Evolutionary conservation across 352 stramenopile genomes (phyloP).

Genomic region (Pythium biforme): DNA sequence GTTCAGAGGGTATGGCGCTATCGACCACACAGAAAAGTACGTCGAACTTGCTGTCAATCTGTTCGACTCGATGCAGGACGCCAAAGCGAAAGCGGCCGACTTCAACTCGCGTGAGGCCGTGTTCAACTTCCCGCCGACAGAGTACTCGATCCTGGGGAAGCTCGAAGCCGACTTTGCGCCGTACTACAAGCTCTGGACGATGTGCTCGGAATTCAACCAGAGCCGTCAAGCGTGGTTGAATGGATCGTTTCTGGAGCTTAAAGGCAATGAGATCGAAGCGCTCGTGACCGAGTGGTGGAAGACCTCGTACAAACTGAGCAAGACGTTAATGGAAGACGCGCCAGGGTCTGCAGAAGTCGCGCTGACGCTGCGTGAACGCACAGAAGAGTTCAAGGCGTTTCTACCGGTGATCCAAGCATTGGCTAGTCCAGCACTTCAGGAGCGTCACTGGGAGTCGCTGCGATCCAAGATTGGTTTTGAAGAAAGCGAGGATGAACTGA

Average conservation of each 20-base stretch:
- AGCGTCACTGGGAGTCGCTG: constrained; percentile 91
- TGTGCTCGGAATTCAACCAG: constrained; percentile 93
- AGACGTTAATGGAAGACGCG: constrained; percentile 85
- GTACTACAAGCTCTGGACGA: constrained; percentile 95
- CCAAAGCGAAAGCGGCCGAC: constrained; percentile 87
- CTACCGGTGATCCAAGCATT: constrained; percentile 92
- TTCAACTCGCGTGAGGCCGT: constrained; percentile 93
- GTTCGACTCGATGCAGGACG: constrained; percentile 90
- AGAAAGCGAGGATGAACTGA: constrained; percentile 84
- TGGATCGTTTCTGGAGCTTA: constrained; percentile 89
- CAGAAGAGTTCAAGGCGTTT: constrained; percentile 90
- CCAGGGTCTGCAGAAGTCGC: constrained; percentile 88
- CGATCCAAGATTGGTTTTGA: constrained; percentile 89
- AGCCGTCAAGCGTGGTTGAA: constrained; percentile 92
- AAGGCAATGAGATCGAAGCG: constrained; percentile 85
- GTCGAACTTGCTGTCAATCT: constrained; percentile 84
- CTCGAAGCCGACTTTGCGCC: constrained; percentile 86
- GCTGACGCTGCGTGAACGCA: constrained; percentile 86
- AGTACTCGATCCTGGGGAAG: constrained; percentile 87
- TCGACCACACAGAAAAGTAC: constrained; percentile 88
- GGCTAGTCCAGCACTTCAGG: constrained; percentile 89
- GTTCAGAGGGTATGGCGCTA: constrained; percentile 88
- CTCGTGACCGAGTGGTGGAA: constrained; percentile 94
- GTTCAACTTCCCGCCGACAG: constrained; percentile 92
- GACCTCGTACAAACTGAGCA: constrained; percentile 90